phyloP scores from a whole-genome alignment of 805 yeast genomes.

The Lipomyces lipofer region DNA sequence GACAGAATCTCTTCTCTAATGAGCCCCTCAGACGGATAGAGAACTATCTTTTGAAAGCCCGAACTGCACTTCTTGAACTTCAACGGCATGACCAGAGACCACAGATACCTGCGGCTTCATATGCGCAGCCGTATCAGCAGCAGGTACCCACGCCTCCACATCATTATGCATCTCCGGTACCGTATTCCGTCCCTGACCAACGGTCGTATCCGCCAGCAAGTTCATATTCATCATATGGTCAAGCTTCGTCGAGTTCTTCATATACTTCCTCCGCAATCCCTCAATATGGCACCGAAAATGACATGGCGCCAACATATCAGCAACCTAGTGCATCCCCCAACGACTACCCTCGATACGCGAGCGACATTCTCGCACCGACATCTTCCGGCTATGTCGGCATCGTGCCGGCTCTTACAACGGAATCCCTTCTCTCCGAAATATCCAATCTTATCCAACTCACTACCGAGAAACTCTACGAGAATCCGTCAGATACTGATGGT shows the following conservation, averaged over 20 bases:
- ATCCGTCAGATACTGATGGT: conserved; percentile 31
- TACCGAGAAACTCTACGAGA: conserved; percentile 8
- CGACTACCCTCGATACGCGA: neutral
- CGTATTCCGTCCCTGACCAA: neutral
- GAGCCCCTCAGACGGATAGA: conserved; percentile 73
- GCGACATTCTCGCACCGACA: conserved; percentile 1
- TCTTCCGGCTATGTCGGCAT: conserved; percentile 2
- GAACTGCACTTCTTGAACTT: conserved; percentile 19
- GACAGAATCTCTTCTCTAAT: conserved; percentile 67
- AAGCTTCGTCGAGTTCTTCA: neutral
- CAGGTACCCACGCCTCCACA: conserved; percentile 3
- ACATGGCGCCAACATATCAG: neutral
- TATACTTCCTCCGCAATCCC: neutral
- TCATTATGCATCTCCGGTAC: conserved; percentile 2
- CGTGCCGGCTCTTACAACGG: conserved; percentile 10
- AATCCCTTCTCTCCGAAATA: conserved; percentile 16
- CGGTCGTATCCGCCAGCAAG: neutral
- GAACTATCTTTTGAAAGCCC: conserved; percentile 50
- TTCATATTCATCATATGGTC: neutral
- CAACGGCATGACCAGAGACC: conserved; percentile 25
- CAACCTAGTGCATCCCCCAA: neutral
- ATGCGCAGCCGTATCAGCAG: conserved; percentile 1
- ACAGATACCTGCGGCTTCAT: conserved; percentile 3
- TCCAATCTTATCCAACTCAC: conserved; percentile 15
- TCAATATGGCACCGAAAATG: no score